Percentiles rank a stretch among this genome's conserved stretches.
Conservation (phyloP, 2,329 filamentous ascomycete genomes). For the Colletotrichum lentis region DNA sequence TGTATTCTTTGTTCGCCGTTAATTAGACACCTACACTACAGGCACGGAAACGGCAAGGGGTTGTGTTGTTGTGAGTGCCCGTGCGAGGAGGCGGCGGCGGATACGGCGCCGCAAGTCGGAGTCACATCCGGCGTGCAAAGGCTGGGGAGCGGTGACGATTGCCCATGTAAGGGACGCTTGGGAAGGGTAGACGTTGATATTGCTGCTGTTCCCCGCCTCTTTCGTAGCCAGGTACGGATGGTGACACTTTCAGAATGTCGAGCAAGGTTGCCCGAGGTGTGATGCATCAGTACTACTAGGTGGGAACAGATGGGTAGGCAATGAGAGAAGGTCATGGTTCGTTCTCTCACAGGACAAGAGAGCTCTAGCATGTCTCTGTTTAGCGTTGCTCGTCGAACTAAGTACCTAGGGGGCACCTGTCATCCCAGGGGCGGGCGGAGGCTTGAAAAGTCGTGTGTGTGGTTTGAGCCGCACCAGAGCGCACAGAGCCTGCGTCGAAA, state of each 20-base stretch:
- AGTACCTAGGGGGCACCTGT: neutral
- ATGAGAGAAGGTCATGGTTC: constrained; percentile 8
- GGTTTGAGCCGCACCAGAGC: constrained; percentile 1
- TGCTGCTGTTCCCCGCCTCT: neutral
- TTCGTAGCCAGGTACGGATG: neutral
- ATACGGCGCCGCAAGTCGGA: constrained; percentile 25
- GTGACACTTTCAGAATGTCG: too few relatives aligned
- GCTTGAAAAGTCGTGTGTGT: neutral
- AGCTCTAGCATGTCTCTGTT: constrained; percentile 26
- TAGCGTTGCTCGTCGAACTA: constrained; percentile 8
- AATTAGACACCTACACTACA: constrained; percentile 9
- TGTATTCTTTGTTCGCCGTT: constrained; percentile 11
- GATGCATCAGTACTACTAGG: neutral
- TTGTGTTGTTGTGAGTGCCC: neutral
- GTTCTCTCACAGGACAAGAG: constrained; percentile 16
- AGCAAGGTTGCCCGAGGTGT: neutral
- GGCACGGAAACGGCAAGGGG: constrained; percentile 28
- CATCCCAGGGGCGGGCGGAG: neutral
- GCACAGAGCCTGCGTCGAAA: neutral
- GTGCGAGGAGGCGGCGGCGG: constrained; percentile 15
- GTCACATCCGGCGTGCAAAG: constrained; percentile 13
- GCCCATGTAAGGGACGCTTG: neutral
- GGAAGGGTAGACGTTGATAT: neutral
- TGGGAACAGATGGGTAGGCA: neutral
- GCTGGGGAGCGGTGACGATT: constrained; percentile 13